Conservation (phyloP, 768 basidiomycete species). For the Pisolithus albus region DNA sequence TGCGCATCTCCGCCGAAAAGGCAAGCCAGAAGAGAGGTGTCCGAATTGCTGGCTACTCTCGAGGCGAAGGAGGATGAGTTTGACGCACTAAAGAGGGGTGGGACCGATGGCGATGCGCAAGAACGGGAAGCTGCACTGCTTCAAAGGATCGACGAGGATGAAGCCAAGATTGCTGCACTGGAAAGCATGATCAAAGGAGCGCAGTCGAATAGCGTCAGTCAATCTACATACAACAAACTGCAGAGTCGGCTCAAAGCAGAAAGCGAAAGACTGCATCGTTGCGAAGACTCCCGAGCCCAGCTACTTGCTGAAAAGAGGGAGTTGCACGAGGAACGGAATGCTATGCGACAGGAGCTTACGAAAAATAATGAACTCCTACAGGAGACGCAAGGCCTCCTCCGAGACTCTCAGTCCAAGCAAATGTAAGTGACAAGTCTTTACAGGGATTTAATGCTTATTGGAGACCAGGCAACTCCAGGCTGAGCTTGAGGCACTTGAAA, state of each 20-base stretch:
- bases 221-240: conserved; percentile 36
- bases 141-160: conserved; percentile 67
- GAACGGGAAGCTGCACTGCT: conserved; percentile 55
- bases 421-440: conserved; percentile 16
- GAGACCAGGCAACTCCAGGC: conserved; percentile 14
- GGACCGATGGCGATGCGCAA: conserved; percentile 31
- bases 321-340: conserved; percentile 38
- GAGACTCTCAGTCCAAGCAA: conserved; percentile 18
- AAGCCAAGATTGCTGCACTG: conserved; percentile 54
- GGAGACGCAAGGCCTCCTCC: conserved; percentile 19
- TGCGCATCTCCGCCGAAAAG: conserved; percentile 49
- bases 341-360: conserved; percentile 28
- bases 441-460: neutral
- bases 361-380: conserved; percentile 15
- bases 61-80: conserved; percentile 59
- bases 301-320: conserved; percentile 52
- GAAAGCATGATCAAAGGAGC: conserved; percentile 42
- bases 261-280: conserved; percentile 30
- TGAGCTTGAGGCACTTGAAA: conserved; percentile 10
- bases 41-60: conserved; percentile 36
- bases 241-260: conserved; percentile 37
- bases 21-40: conserved; percentile 37
- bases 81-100: conserved; percentile 31
- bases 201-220: conserved; percentile 25
- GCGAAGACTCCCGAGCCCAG: conserved; percentile 38